phyloP scores from a whole-genome alignment of 768 basidiomycete species.

The Austroboletus festivus region DNA sequence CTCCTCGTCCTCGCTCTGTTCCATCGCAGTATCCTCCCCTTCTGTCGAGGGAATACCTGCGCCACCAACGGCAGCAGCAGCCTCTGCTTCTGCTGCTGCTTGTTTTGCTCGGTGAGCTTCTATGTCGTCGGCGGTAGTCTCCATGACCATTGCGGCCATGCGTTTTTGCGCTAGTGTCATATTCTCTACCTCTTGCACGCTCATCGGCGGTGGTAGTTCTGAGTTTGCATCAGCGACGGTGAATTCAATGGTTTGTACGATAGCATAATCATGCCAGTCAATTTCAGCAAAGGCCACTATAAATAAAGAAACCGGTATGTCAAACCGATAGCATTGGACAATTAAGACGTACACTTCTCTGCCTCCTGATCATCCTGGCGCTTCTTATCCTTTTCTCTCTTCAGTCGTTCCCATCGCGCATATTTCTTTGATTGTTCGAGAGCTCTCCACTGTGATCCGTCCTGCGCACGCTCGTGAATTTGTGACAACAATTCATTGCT shows the following conservation, averaged over 20 bases:
- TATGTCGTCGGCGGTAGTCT: constrained; percentile 84
- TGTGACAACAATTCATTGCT: constrained; percentile 68
- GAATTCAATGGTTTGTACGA: constrained; percentile 97
- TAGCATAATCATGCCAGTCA: constrained; percentile 99
- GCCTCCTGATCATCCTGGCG: constrained; percentile 90
- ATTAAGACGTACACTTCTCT: constrained; percentile 65
- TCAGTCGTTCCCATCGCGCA: constrained; percentile 85
- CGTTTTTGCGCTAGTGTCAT: constrained; percentile 97
- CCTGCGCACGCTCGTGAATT: constrained; percentile 65
- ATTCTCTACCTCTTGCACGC: constrained; percentile 87
- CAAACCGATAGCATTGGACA: background rate
- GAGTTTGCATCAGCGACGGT: constrained; percentile 87
- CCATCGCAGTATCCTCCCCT: constrained; percentile 61
- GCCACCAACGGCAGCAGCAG: constrained; percentile 72
- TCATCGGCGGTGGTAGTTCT: constrained; percentile 96
- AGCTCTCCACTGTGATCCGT: constrained; percentile 71
- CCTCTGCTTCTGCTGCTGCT: constrained; percentile 83
- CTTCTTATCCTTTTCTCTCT: constrained; percentile 81
- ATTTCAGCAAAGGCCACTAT: constrained; percentile 92
- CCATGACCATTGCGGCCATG: constrained; percentile 98
- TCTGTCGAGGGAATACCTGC: constrained; percentile 45
- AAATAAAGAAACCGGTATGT: constrained; percentile 6
- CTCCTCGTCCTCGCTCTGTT: constrained; percentile 86
- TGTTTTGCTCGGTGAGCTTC: constrained; percentile 78
- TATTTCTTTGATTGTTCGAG: constrained; percentile 73